Evolutionary conservation across 352 stramenopile genomes (phyloP).

Genomic region (Globisporangium lucens): DNA sequence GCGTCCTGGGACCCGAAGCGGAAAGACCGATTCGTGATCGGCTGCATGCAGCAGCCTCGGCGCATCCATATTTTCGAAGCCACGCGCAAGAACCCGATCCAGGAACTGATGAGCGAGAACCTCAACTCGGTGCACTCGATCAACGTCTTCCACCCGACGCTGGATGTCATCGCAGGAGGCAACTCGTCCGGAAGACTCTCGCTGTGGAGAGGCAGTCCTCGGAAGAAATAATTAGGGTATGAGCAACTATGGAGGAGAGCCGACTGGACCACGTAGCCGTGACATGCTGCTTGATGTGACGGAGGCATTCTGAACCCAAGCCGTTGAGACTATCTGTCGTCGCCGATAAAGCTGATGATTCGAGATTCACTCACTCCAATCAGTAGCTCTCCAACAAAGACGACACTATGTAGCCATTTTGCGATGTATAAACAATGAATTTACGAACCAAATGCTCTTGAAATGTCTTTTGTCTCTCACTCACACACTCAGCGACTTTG

Average conservation of each 20-base stretch:
- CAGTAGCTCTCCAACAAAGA: background rate
- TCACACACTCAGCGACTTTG: background rate
- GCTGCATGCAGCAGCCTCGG: conserved; percentile 78
- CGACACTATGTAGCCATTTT: background rate
- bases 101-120: conserved; percentile 60
- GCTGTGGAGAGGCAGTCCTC: conserved; percentile 43
- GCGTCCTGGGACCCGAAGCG: conserved; percentile 77
- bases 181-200: conserved; percentile 75
- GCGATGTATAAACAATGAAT: conserved; percentile 2
- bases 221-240: conserved; percentile 15
- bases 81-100: conserved; percentile 60
- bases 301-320: background rate
- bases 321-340: background rate
- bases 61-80: conserved; percentile 81
- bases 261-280: background rate
- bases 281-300: background rate
- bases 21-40: conserved; percentile 72
- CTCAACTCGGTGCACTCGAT: conserved; percentile 86
- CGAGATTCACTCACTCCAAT: no score
- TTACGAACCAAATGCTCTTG: background rate
- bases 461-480: background rate
- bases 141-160: conserved; percentile 79
- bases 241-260: conserved; percentile 13
- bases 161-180: conserved; percentile 63
- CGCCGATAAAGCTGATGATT: background rate